Evolutionary conservation across 2,329 filamentous ascomycete genomes (phyloP).

Genomic region (Apiospora hydei): DNA sequence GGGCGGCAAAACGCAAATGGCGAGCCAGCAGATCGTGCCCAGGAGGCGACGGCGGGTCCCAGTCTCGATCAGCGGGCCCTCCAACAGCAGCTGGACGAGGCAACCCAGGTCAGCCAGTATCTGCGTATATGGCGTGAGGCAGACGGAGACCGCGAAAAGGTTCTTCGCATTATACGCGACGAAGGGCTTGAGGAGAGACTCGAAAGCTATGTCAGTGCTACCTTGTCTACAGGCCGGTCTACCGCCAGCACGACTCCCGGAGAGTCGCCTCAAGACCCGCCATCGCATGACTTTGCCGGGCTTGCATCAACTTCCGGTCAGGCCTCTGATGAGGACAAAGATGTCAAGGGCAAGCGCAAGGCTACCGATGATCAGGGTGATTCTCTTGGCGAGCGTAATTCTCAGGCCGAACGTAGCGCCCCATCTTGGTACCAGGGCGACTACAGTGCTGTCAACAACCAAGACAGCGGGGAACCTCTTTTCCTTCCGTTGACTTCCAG

Average conservation of each 20-base stretch:
- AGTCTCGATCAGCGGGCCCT: not conserved
- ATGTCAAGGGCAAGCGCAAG: constrained; percentile 34
- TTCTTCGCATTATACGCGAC: constrained; percentile 67
- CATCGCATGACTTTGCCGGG: not conserved
- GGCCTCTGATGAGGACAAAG: constrained; percentile 5
- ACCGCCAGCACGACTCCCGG: not conserved
- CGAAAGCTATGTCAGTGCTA: constrained; percentile 64
- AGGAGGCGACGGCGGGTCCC: not conserved
- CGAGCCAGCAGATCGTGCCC: not conserved
- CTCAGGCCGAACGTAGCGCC: not conserved
- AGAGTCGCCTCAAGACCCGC: not conserved
- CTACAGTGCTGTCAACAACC: constrained; percentile 22
- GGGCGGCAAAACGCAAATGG: constrained; percentile 35
- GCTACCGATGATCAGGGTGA: constrained; percentile 24
- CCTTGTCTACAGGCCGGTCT: constrained; percentile 44
- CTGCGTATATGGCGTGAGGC: constrained; percentile 66
- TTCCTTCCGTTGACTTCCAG: constrained; percentile 25
- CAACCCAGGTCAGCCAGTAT: constrained; percentile 45
- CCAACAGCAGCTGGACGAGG: constrained; percentile 8
- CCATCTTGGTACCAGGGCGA: not conserved
- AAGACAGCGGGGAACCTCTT: not conserved
- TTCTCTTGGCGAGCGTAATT: not conserved
- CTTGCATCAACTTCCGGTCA: not conserved
- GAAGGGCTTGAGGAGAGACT: constrained; percentile 67
- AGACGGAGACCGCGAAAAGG: constrained; percentile 63